These are phyloP conservation scores for Arctium minus DNA, from an alignment of 129 eudicot species.

Conservation along the genomic window DNA sequence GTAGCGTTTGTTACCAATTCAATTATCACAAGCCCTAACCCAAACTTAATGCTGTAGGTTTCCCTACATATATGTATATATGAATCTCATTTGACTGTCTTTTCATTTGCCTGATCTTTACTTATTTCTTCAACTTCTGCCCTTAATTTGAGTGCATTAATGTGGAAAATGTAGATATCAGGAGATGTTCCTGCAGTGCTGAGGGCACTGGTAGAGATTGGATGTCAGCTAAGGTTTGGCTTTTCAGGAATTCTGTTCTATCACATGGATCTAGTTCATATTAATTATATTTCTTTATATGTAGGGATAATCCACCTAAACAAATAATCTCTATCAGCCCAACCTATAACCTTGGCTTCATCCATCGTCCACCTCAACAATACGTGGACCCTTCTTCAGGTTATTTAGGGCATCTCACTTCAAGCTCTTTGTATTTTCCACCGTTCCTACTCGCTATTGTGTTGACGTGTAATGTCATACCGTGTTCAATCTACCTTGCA, in stretches of 20 bases:
- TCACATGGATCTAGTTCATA: constrained; percentile 1
- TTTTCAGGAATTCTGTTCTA: background rate
- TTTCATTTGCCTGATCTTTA: background rate
- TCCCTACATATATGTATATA: background rate
- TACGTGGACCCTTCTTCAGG: constrained; percentile 81
- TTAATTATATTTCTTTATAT: background rate
- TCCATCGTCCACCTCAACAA: constrained; percentile 54
- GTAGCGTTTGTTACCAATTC: no score
- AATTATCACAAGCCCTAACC: background rate
- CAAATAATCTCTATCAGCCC: constrained; percentile 93
- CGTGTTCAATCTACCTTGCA: constrained; percentile 44
- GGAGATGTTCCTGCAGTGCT: constrained; percentile 85
- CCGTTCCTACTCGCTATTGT: constrained; percentile 5
- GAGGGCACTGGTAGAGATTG: constrained; percentile 84
- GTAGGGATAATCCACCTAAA: constrained; percentile 85
- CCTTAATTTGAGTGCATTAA: background rate
- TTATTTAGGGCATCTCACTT: constrained; percentile 27
- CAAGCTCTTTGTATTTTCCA: background rate
- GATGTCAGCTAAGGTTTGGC: constrained; percentile 70
- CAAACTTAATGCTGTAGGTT: background rate
- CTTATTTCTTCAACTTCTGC: background rate
- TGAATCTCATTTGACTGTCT: background rate
- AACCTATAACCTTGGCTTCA: constrained; percentile 44
- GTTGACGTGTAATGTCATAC: constrained; percentile 23
- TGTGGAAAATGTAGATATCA: constrained; percentile 54